phyloP scores from a whole-genome alignment of 2,329 filamentous ascomycete species.

The Arthroderma uncinatum region DNA sequence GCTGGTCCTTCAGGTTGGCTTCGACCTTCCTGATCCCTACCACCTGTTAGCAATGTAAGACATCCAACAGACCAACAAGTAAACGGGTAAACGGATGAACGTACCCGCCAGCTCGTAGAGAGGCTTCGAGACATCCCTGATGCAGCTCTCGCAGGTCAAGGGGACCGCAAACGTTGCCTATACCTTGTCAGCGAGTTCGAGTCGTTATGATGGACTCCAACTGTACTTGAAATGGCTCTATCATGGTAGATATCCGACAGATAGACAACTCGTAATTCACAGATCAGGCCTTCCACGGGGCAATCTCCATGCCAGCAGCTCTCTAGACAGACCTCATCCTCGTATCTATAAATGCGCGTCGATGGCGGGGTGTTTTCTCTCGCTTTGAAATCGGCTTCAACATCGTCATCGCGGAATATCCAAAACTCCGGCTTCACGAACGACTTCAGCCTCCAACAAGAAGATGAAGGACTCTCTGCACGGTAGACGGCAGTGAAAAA shows the following conservation, averaged over 20 bases:
- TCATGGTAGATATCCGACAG: conserved; percentile 23
- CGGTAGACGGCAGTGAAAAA: conserved; percentile 23
- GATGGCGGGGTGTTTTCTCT: background rate
- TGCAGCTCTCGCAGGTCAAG: conserved; percentile 79
- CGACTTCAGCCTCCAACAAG: background rate
- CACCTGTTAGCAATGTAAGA: background rate
- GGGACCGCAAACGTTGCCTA: conserved; percentile 92
- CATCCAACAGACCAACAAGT: background rate
- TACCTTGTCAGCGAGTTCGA: background rate
- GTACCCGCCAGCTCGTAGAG: conserved; percentile 61
- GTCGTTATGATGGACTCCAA: background rate
- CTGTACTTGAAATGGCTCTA: conserved; percentile 38
- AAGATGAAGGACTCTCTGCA: background rate
- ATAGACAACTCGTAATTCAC: too few relatives aligned
- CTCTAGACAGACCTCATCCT: background rate
- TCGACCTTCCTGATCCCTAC: conserved; percentile 71
- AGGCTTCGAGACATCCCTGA: conserved; percentile 72
- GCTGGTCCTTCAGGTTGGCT: conserved; percentile 68
- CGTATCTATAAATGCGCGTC: background rate
- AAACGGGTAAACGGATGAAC: too few relatives aligned
- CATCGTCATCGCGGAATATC: background rate
- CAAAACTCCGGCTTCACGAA: background rate
- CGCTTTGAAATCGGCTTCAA: background rate
- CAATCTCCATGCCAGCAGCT: too few relatives aligned
- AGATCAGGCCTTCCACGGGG: too few relatives aligned